Conservation (phyloP, 2,329 filamentous ascomycete species). For the Zarea fungicola region DNA sequence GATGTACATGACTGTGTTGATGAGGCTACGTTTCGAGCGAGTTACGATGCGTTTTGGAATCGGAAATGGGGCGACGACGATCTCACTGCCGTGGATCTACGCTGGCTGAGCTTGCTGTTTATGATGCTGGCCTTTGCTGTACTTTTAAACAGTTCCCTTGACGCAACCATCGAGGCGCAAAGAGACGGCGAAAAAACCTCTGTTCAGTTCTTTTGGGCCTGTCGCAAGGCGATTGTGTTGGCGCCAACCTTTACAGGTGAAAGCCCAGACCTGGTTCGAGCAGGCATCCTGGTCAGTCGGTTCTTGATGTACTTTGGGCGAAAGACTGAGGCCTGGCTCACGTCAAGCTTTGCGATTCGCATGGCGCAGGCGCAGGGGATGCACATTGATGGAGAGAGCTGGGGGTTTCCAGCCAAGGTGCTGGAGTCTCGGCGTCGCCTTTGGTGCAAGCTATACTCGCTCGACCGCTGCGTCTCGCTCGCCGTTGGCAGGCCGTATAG, state of each 20-base stretch:
- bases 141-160: slow-evolving; percentile 29
- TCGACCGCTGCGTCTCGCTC: slow-evolving; percentile 35
- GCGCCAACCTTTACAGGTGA: slow-evolving; percentile 37
- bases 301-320: slow-evolving; percentile 35
- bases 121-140: slow-evolving; percentile 35
- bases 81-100: slow-evolving; percentile 32
- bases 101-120: slow-evolving; percentile 37
- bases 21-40: slow-evolving; percentile 26
- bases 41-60: slow-evolving; percentile 34
- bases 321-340: slow-evolving; percentile 35
- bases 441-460: slow-evolving; percentile 34
- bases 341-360: slow-evolving; percentile 36
- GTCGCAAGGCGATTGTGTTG: slow-evolving; percentile 33
- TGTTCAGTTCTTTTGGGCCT: slow-evolving; percentile 36
- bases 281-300: slow-evolving; percentile 33
- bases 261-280: slow-evolving; percentile 34
- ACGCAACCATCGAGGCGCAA: slow-evolving; percentile 28
- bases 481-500: slow-evolving; percentile 35
- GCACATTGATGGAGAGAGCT: slow-evolving; percentile 37
- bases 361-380: slow-evolving; percentile 39
- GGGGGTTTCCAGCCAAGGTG: slow-evolving; percentile 30
- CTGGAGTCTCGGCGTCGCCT: slow-evolving; percentile 33
- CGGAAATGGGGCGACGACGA: slow-evolving; percentile 35
- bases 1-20: slow-evolving; percentile 32
- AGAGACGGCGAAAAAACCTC: slow-evolving; percentile 33